A percentile compares a stretch with the other conserved stretches of the same genome.
These are phyloP conservation scores for Tetrapyrgos nigripes DNA, from an alignment of 1,284 basidiomycete species.

Conservation along the genomic window DNA sequence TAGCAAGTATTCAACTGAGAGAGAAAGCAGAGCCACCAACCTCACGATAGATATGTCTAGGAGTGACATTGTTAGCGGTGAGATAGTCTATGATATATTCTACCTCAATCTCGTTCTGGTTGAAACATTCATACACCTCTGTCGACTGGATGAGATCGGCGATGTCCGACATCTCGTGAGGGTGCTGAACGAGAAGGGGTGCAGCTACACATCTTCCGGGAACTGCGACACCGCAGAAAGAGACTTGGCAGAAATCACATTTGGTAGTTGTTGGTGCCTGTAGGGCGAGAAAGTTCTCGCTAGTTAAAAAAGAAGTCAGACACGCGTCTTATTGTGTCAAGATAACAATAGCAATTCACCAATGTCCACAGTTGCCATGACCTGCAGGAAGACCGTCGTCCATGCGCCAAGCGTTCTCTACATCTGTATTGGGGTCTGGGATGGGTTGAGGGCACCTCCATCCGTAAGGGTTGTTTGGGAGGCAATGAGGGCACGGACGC, in stretches of 20 bases:
- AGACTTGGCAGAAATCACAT: constrained; percentile 80
- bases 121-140: constrained; percentile 79
- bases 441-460: constrained; percentile 80
- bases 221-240: constrained; percentile 78
- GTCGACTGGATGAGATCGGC: constrained; percentile 74
- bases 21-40: constrained; percentile 40
- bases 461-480: constrained; percentile 66
- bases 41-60: constrained; percentile 76
- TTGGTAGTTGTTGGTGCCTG: constrained; percentile 74
- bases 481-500: constrained; percentile 78
- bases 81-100: constrained; percentile 83
- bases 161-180: constrained; percentile 67
- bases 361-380: constrained; percentile 78
- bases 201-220: constrained; percentile 70
- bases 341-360: constrained; percentile 47
- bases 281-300: constrained; percentile 74
- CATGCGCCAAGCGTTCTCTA: constrained; percentile 72
- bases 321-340: constrained; percentile 5
- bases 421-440: constrained; percentile 65
- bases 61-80: constrained; percentile 59
- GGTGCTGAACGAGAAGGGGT: constrained; percentile 65
- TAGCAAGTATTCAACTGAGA: constrained; percentile 12
- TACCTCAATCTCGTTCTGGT: constrained; percentile 76
- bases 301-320: constrained; percentile 29
- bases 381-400: constrained; percentile 78